Base-by-base conservation (phyloP, 2,329 filamentous ascomycete species). In the Akanthomyces muscarius region DNA sequence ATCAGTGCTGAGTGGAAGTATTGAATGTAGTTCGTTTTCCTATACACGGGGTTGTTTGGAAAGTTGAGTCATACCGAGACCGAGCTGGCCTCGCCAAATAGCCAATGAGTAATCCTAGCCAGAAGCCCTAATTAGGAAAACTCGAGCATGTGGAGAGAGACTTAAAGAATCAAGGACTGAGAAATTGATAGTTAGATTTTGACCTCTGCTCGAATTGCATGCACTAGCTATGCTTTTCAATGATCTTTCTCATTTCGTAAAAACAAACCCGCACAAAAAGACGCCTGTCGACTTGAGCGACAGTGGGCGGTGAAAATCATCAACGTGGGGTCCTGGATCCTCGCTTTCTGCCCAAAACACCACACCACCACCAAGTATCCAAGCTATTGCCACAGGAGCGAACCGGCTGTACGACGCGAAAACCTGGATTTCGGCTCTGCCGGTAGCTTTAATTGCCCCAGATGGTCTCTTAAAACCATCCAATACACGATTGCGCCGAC, bases 401-500 rank as follows among this genome's bases (percentile, higher is more conserved):
- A 47, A 45, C 18, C 21, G 30, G 28, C n/a, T 28, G 21, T 30
- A 45, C 59, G 16, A 41, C 41, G 16, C 28, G 41, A 48, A 13
- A 25, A 18, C 51, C 8, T 41, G 45, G 21, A 41, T 23, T 41
- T 47, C 42, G 59, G 51, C 50, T 54, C 28, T 28, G 23, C 33
- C 33, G 61, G 57, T 44, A 52, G 36, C 33, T 44, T 55, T 42
- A 30, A 55, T 51, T 13, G 62, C 62, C 62, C 62, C 62, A 61
- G 51, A 64, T 64, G 62, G 42, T 61, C 52, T 21, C 57, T 25
- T 63, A 52, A 52, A 4, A 8, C 11, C 4, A 18, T 16, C 23
- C 7, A 30, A 41, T 25, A 52, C 36, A 58, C 36, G 21, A 58
- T 58, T 52, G 61, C 47, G 38, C 66, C 71, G 70, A 65, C 65